Conservation (phyloP, 352 stramenopile species). For the Phytophthora quininea region DNA sequence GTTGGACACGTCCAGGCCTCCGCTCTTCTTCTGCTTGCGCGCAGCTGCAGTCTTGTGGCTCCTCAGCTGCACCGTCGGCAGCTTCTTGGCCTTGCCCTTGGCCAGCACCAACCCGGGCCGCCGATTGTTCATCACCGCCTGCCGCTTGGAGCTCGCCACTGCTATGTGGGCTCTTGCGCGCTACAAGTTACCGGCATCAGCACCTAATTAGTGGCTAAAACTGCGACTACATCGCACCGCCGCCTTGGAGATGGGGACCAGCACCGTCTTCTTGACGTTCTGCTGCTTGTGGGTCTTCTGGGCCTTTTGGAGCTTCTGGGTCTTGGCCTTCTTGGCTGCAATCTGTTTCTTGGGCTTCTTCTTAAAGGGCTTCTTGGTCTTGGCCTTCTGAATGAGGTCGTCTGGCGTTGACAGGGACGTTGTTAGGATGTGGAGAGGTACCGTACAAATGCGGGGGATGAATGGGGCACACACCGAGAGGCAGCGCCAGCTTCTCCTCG, state of each 20-base stretch:
- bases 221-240: slow-evolving; percentile 36
- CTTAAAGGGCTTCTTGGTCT: slow-evolving; percentile 4
- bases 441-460: neutral
- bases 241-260: slow-evolving; percentile 68
- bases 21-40: slow-evolving; percentile 35
- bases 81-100: slow-evolving; percentile 34
- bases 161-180: slow-evolving; percentile 49
- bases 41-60: slow-evolving; percentile 49
- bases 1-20: slow-evolving; percentile 73
- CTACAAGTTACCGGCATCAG: slow-evolving; percentile 17
- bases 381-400: slow-evolving; percentile 48
- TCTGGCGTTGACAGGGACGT: slow-evolving; percentile 27
- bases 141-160: slow-evolving; percentile 63
- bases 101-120: slow-evolving; percentile 58
- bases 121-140: slow-evolving; percentile 76
- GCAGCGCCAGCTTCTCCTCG: slow-evolving; percentile 65
- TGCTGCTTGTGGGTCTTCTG: slow-evolving; percentile 52
- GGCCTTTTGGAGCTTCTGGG: slow-evolving; percentile 24
- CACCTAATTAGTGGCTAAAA: neutral
- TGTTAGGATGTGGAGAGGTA: neutral
- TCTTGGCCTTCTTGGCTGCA: slow-evolving; percentile 3
- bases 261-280: slow-evolving; percentile 80
- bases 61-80: slow-evolving; percentile 47
- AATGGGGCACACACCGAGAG: slow-evolving; percentile 38
- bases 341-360: slow-evolving; percentile 21